Evolutionary conservation across 1,284 basidiomycete species (phyloP).

Genomic region (Schizophyllum commune): DNA sequence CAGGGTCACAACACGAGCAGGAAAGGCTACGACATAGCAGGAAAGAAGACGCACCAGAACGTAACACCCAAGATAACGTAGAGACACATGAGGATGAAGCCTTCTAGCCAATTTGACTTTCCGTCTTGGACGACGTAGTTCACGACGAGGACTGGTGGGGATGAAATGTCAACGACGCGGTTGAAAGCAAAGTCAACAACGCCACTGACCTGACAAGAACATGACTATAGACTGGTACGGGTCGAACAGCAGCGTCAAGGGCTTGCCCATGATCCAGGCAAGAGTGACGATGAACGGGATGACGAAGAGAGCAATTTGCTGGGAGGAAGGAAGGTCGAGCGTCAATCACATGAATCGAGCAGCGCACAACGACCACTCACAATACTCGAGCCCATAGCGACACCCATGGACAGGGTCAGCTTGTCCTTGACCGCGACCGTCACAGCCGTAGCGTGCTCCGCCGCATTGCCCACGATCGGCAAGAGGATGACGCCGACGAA

Average conservation of each 20-base stretch:
- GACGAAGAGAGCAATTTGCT: constrained; percentile 87
- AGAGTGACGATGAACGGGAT: constrained; percentile 67
- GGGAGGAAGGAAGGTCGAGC: not conserved
- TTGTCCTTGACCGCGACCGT: constrained; percentile 83
- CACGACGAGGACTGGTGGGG: constrained; percentile 59
- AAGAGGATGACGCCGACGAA: constrained; percentile 85
- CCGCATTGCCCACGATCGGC: constrained; percentile 83
- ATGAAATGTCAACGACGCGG: not conserved
- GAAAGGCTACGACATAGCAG: no score
- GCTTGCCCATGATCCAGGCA: constrained; percentile 60
- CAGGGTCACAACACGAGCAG: no score
- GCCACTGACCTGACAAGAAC: constrained; percentile 35
- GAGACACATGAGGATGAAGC: constrained; percentile 21
- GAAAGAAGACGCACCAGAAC: constrained; percentile 39
- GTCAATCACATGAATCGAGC: not conserved
- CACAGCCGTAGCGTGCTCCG: constrained; percentile 86
- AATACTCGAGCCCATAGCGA: constrained; percentile 88
- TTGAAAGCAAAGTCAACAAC: not conserved
- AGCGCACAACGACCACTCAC: constrained; percentile 35
- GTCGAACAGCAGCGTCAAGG: constrained; percentile 58
- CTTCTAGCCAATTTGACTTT: constrained; percentile 79
- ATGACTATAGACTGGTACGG: constrained; percentile 55
- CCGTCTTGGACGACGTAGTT: constrained; percentile 79
- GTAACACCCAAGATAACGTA: constrained; percentile 55
- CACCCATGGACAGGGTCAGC: constrained; percentile 65